These are phyloP conservation scores for Diutina catenulata DNA, from an alignment of 1,139 yeast genomes.

Conservation along the genomic window DNA sequence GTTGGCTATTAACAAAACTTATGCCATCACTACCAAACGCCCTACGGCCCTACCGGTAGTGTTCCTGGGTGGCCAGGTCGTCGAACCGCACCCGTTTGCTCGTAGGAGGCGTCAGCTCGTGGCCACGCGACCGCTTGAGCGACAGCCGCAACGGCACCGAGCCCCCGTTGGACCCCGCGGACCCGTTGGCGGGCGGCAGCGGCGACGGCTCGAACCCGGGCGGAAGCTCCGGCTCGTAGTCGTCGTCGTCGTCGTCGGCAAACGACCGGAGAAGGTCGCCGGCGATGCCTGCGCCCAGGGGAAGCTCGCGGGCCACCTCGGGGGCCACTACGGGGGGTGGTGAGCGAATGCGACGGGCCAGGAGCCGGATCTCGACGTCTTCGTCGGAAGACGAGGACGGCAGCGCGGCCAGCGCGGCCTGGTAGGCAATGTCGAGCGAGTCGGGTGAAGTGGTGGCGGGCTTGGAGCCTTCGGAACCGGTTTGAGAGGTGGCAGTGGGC, in stretches of 20 bases:
- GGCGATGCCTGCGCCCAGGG: neutral
- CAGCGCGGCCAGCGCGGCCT: too few species aligned
- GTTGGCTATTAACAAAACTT: too few species aligned
- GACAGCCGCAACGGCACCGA: neutral
- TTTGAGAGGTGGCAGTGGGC: too few species aligned
- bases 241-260: constrained; percentile 4
- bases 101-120: neutral
- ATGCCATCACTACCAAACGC: too few species aligned
- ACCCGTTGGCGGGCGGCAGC: neutral
- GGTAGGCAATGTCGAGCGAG: too few species aligned
- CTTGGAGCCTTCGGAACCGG: too few species aligned
- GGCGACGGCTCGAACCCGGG: constrained; percentile 4
- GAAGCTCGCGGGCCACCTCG: neutral
- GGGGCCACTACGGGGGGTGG: too few species aligned
- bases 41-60: too few species aligned
- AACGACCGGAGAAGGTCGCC: neutral
- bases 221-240: constrained; percentile 4
- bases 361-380: too few species aligned
- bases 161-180: neutral
- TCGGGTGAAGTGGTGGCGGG: too few species aligned
- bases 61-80: neutral
- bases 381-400: too few species aligned
- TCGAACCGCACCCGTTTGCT: constrained; percentile 1
- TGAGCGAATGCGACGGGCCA: too few species aligned
- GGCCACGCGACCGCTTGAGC: constrained; percentile 1